A percentile compares a stretch with the other conserved stretches of the same genome.
phyloP scores from a whole-genome alignment of 805 yeast species.

The Priceomyces carsonii region DNA sequence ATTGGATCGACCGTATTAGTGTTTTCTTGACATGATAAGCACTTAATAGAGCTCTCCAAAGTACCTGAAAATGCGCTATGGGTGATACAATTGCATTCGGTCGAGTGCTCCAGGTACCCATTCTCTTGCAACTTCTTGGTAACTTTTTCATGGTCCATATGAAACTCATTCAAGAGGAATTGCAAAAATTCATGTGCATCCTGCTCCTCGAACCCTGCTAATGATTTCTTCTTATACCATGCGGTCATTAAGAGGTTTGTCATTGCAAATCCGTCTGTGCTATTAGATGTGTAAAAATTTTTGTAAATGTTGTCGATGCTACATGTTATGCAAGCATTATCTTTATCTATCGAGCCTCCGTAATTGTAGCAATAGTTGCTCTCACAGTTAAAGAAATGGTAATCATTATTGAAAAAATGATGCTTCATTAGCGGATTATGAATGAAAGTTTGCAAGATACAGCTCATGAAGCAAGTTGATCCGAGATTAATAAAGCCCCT shows the following conservation, averaged over 20 bases:
- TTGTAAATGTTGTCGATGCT: slow-evolving; percentile 77
- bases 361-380: slow-evolving; percentile 20
- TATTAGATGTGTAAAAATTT: slow-evolving; percentile 66
- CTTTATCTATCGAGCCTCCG: slow-evolving; percentile 25
- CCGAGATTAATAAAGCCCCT: slow-evolving; percentile 93
- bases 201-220: slow-evolving; percentile 96
- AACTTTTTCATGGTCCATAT: slow-evolving; percentile 36
- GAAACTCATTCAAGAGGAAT: slow-evolving; percentile 83
- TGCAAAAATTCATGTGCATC: slow-evolving; percentile 99
- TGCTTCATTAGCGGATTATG: slow-evolving; percentile 88
- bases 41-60: slow-evolving; percentile 74
- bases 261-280: slow-evolving; percentile 74
- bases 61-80: slow-evolving; percentile 85
- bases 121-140: not conserved
- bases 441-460: slow-evolving; percentile 81
- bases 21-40: slow-evolving; percentile 63
- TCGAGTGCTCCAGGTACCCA: not conserved
- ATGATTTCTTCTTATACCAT: slow-evolving; percentile 79
- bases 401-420: slow-evolving; percentile 69
- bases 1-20: slow-evolving; percentile 84
- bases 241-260: slow-evolving; percentile 80
- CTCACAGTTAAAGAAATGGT: slow-evolving; percentile 59
- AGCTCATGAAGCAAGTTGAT: slow-evolving; percentile 95
- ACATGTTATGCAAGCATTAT: slow-evolving; percentile 72
- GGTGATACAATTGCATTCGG: slow-evolving; percentile 69